These are phyloP conservation scores for Xylaria palmicola DNA, from an alignment of 495 filamentous ascomycete genomes.

Conservation along the genomic window DNA sequence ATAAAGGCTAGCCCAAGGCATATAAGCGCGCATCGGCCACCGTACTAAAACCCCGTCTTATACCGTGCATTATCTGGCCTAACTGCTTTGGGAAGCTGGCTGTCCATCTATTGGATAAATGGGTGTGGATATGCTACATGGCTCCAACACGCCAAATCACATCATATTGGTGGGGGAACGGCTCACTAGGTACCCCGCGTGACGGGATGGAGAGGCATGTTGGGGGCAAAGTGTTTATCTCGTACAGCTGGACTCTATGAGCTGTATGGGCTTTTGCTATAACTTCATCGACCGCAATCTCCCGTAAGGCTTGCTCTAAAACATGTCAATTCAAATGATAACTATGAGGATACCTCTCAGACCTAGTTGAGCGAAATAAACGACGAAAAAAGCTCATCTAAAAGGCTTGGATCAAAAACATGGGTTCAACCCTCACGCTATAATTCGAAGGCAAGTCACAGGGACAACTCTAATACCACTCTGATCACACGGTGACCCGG, in stretches of 20 bases:
- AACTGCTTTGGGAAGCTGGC: neutral
- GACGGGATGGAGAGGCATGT: neutral
- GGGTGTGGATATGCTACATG: neutral
- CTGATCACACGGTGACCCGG: neutral
- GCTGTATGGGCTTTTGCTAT: too few species aligned
- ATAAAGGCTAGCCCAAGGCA: neutral
- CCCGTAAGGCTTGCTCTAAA: too few species aligned
- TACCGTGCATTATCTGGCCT: neutral
- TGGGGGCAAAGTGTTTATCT: neutral
- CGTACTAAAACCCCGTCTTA: neutral
- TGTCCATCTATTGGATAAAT: neutral
- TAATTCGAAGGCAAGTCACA: neutral
- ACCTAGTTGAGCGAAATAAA: neutral
- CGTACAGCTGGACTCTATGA: too few species aligned
- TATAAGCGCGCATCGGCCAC: neutral
- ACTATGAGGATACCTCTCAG: too few species aligned
- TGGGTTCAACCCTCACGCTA: too few species aligned
- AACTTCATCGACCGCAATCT: too few species aligned
- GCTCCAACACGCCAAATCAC: neutral
- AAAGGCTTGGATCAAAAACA: too few species aligned
- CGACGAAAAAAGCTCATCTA: neutral
- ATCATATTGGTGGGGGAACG: conserved; percentile 2
- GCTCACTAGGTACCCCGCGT: neutral
- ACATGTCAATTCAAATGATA: too few species aligned
- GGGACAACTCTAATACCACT: neutral